Conservation (phyloP, 768 basidiomycete species). For the Lactarius indigo region DNA sequence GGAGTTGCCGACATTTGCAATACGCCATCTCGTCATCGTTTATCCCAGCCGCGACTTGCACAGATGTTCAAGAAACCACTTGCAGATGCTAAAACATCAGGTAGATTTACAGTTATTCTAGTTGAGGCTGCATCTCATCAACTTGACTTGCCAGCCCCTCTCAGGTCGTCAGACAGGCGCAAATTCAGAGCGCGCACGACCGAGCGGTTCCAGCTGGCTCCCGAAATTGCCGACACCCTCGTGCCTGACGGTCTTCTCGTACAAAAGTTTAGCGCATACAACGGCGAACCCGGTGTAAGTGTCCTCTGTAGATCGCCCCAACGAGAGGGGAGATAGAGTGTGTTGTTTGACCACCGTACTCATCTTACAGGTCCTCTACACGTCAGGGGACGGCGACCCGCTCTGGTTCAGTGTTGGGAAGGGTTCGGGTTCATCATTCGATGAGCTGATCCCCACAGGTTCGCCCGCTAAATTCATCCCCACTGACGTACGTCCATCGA, state of each 20-base stretch:
- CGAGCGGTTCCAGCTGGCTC: slow-evolving; percentile 41
- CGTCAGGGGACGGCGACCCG: slow-evolving; percentile 63
- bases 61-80: slow-evolving; percentile 82
- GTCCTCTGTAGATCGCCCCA: neutral
- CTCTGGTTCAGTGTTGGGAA: slow-evolving; percentile 78
- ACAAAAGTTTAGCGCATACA: slow-evolving; percentile 63
- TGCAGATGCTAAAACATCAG: slow-evolving; percentile 64
- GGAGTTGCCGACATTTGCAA: neutral
- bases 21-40: neutral
- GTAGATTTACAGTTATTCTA: slow-evolving; percentile 26
- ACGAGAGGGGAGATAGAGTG: neutral
- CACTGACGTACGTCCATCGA: neutral
- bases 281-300: slow-evolving; percentile 63
- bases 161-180: slow-evolving; percentile 68
- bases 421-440: slow-evolving; percentile 36
- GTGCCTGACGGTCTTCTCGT: slow-evolving; percentile 72
- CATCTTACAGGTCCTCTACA: slow-evolving; percentile 52
- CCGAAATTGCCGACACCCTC: slow-evolving; percentile 62
- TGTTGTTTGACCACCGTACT: neutral
- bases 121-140: neutral
- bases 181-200: slow-evolving; percentile 63
- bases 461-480: neutral
- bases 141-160: slow-evolving; percentile 42
- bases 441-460: slow-evolving; percentile 72
- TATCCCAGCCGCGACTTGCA: neutral